phyloP scores from a whole-genome alignment of 495 filamentous ascomycete species.

The Aspergillus affinis region DNA sequence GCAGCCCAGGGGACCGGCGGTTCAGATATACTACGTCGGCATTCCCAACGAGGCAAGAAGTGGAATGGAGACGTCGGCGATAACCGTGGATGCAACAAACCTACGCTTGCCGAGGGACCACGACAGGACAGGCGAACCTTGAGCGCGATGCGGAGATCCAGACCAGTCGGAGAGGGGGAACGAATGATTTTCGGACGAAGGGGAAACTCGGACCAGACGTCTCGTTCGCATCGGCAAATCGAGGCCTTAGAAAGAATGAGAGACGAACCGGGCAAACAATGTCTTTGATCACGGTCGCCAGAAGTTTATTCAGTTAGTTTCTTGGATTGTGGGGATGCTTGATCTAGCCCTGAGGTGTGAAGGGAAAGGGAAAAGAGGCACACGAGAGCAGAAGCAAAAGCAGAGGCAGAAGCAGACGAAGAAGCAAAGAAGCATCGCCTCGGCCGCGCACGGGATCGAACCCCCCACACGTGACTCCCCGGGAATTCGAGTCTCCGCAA shows the following conservation, averaged over 20 bases:
- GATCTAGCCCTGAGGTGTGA: no score
- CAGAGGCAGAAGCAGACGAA: no score
- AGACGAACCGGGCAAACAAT: background rate
- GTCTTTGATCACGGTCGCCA: background rate
- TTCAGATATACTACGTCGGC: background rate
- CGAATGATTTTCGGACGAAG: slow-evolving; percentile 28
- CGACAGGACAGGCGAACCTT: no score
- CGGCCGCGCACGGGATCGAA: slow-evolving; percentile 23
- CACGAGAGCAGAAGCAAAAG: no score
- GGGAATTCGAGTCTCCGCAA: slow-evolving; percentile 23
- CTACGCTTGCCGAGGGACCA: background rate
- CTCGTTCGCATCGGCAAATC: slow-evolving; percentile 20
- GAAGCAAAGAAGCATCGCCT: slow-evolving; percentile 4
- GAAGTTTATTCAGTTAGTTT: background rate
- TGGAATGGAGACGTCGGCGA: background rate
- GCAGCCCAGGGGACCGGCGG: background rate
- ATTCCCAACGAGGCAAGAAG: background rate
- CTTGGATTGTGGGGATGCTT: background rate
- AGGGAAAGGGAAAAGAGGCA: no score
- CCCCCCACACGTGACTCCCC: slow-evolving; percentile 35
- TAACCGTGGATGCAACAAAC: background rate
- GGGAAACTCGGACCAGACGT: slow-evolving; percentile 24
- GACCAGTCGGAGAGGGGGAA: slow-evolving; percentile 13
- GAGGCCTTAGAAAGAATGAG: background rate
- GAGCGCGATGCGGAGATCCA: slow-evolving; percentile 5